phyloP scores from a whole-genome alignment of 345 rosid genomes.

The Gossypium mustelinum region DNA sequence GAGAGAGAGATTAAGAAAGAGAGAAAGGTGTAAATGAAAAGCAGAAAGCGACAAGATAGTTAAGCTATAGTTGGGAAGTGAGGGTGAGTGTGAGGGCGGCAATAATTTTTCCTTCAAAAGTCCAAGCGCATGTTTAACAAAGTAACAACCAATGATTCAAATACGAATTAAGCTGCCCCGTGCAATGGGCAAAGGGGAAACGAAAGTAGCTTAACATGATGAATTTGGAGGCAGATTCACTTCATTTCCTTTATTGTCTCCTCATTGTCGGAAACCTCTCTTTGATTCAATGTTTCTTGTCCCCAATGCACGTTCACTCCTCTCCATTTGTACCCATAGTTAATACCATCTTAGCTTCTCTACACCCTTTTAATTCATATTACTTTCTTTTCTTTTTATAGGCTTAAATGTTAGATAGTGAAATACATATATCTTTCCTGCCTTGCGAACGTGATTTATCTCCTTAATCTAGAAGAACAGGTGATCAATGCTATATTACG shows the following conservation, averaged over 20 bases:
- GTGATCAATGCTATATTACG: too few relatives aligned
- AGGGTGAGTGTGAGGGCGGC: neutral
- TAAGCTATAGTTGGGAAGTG: neutral
- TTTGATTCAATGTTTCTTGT: slow-evolving; percentile 2
- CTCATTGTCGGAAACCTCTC: neutral
- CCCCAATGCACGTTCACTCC: neutral
- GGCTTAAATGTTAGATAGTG: too few relatives aligned
- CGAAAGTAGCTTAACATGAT: neutral
- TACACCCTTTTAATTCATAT: too few relatives aligned
- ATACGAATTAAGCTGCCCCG: neutral
- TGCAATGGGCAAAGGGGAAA: neutral
- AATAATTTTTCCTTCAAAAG: neutral
- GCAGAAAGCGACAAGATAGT: too few relatives aligned
- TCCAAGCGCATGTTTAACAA: neutral
- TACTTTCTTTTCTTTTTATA: too few relatives aligned
- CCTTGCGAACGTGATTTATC: too few relatives aligned
- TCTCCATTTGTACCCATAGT: neutral
- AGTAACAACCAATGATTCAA: neutral
- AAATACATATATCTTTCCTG: too few relatives aligned
- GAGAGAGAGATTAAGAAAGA: too few relatives aligned
- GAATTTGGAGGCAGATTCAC: neutral
- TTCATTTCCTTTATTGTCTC: slow-evolving; percentile 9
- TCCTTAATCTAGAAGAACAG: too few relatives aligned
- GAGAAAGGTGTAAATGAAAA: neutral
- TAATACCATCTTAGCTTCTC: neutral